A percentile compares a stretch with the other conserved stretches of the same genome.
These are phyloP conservation scores for Acidomyces sp. DNA, from an alignment of 495 filamentous ascomycete species.

Conservation along the genomic window DNA sequence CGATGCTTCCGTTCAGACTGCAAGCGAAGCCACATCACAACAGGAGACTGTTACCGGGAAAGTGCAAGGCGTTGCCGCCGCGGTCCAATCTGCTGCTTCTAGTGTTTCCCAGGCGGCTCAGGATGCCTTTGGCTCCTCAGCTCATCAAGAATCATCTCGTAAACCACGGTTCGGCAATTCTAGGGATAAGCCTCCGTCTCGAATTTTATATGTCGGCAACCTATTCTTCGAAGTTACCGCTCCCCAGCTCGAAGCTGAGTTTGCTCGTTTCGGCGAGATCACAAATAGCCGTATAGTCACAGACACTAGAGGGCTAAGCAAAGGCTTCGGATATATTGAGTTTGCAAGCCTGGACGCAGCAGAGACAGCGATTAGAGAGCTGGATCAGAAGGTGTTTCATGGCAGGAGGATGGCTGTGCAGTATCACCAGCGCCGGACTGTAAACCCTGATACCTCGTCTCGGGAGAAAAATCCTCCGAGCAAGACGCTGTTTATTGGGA, in stretches of 20 bases:
- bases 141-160: not conserved
- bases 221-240: conserved; percentile 61
- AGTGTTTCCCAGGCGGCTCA: conserved; percentile 5
- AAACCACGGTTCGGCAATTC: not conserved
- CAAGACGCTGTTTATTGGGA: conserved; percentile 71
- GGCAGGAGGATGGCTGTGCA: conserved; percentile 62
- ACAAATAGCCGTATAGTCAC: conserved; percentile 41
- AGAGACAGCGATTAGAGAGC: conserved; percentile 45
- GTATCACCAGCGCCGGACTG: conserved; percentile 28
- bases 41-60: not conserved
- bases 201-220: conserved; percentile 66
- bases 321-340: conserved; percentile 77
- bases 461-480: conserved; percentile 34
- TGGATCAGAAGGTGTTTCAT: conserved; percentile 59
- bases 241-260: conserved; percentile 26
- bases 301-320: conserved; percentile 67
- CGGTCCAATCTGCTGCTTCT: conserved; percentile 1
- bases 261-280: conserved; percentile 32
- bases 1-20: not conserved
- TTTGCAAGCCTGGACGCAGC: conserved; percentile 48
- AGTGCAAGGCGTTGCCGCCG: conserved; percentile 4
- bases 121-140: conserved; percentile 1
- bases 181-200: conserved; percentile 2
- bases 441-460: conserved; percentile 1
- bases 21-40: not conserved